These are phyloP conservation scores for Avena sativa DNA, from an alignment of 176 grass and related monocot genomes.

Conservation along the genomic window DNA sequence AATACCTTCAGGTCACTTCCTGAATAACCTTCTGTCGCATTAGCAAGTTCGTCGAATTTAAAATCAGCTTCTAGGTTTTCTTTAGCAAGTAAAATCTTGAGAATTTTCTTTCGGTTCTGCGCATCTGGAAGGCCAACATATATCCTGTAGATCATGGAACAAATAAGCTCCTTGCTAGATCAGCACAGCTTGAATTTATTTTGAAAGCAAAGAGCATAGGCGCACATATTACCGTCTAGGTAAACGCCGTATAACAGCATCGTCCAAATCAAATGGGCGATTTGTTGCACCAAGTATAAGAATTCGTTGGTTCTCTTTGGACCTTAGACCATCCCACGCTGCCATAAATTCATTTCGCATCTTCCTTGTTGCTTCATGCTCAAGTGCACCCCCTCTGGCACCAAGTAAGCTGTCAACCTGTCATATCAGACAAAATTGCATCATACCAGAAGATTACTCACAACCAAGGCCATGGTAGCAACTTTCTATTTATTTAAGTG, in stretches of 20 bases:
- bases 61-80: slow-evolving; percentile 89
- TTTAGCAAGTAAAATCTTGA: slow-evolving; percentile 88
- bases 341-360: slow-evolving; percentile 99
- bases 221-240: slow-evolving; percentile 73
- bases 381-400: slow-evolving; percentile 90
- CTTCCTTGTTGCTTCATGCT: slow-evolving; percentile 98
- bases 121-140: slow-evolving; percentile 91
- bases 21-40: slow-evolving; percentile 95
- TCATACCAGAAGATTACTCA: slow-evolving; percentile 11
- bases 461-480: not conserved
- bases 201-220: slow-evolving; percentile 12
- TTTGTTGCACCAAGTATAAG: slow-evolving; percentile 96
- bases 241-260: slow-evolving; percentile 95
- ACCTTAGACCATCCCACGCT: slow-evolving; percentile 92
- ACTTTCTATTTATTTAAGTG: slow-evolving; percentile 27
- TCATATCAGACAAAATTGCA: slow-evolving; percentile 32
- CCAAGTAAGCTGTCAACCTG: slow-evolving; percentile 98
- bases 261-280: slow-evolving; percentile 96
- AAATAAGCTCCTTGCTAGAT: slow-evolving; percentile 19
- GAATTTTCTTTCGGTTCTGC: slow-evolving; percentile 82
- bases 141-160: slow-evolving; percentile 66
- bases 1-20: slow-evolving; percentile 93
- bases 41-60: slow-evolving; percentile 78
- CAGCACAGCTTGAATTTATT: slow-evolving; percentile 19
- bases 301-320: slow-evolving; percentile 91